Evolutionary conservation across 179 eudicot genomes (phyloP).

Genomic region (Carnegiea gigantea): DNA sequence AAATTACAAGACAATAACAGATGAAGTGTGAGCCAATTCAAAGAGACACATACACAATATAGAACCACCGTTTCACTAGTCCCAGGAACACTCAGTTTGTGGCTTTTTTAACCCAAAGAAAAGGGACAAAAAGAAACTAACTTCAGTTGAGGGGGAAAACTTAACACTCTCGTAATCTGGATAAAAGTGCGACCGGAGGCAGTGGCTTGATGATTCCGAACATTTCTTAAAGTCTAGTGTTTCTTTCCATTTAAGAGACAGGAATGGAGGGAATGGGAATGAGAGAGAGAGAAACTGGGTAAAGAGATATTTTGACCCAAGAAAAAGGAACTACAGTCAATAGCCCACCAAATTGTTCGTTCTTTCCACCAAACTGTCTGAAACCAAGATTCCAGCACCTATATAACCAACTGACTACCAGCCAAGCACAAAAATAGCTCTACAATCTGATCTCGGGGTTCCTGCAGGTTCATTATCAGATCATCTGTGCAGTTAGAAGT

Average conservation of each 20-base stretch:
- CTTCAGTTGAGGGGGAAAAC: not conserved
- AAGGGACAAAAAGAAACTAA: not conserved
- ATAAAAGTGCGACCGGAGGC: not conserved
- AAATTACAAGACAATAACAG: not conserved
- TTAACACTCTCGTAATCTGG: no score
- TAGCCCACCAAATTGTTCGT: not conserved
- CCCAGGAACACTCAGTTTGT: not conserved
- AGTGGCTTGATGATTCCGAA: not conserved
- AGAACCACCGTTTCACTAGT: not conserved
- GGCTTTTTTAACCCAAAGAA: not conserved
- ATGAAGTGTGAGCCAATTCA: slow-evolving; percentile 6
- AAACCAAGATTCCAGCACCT: not conserved
- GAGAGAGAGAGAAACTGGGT: no score
- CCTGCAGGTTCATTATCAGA: not conserved
- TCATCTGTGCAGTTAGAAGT: not conserved
- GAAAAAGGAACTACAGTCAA: not conserved
- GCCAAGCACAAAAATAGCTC: no score
- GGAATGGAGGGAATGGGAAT: not conserved
- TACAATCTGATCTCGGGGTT: no score
- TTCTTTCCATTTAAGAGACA: not conserved
- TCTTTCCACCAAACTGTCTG: not conserved
- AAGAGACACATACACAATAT: not conserved
- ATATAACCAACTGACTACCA: no score
- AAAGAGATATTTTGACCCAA: not conserved
- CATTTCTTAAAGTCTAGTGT: not conserved